phyloP scores from a whole-genome alignment of 768 basidiomycete genomes.

The Lactarius pseudohatsudake region DNA sequence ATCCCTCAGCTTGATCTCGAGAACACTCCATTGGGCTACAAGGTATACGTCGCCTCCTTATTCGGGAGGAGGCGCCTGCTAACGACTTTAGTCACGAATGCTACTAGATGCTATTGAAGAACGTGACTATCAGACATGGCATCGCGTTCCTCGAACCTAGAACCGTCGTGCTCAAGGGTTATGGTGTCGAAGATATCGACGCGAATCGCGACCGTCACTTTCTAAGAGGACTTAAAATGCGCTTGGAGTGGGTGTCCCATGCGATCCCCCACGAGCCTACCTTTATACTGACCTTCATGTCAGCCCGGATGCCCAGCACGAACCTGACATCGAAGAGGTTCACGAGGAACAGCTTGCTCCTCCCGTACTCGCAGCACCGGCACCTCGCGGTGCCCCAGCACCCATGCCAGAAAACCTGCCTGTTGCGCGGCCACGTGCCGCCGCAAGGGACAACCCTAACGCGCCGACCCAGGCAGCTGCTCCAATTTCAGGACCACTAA shows the following conservation, averaged over 20 bases:
- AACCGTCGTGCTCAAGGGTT: slow-evolving; percentile 59
- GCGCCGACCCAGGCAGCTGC: not conserved
- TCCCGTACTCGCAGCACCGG: slow-evolving; percentile 6
- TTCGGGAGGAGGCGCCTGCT: not conserved
- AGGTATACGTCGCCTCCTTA: slow-evolving; percentile 46
- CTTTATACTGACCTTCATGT: slow-evolving; percentile 6
- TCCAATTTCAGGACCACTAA: slow-evolving; percentile 5
- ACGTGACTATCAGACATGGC: slow-evolving; percentile 65
- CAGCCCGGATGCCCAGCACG: slow-evolving; percentile 21
- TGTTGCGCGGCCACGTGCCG: not conserved
- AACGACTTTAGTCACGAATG: slow-evolving; percentile 2
- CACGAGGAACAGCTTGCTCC: slow-evolving; percentile 3
- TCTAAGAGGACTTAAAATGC: slow-evolving; percentile 53
- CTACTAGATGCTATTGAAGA: slow-evolving; percentile 64
- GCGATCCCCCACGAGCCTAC: too few relatives aligned
- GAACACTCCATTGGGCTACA: slow-evolving; percentile 77
- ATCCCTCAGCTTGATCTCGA: slow-evolving; percentile 69
- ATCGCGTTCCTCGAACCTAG: slow-evolving; percentile 76
- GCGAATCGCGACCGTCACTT: slow-evolving; percentile 57
- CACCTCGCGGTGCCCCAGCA: not conserved
- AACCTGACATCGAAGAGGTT: slow-evolving; percentile 2
- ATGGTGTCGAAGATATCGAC: slow-evolving; percentile 66
- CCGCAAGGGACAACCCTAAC: not conserved
- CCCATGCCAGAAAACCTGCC: not conserved
- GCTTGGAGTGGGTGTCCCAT: slow-evolving; percentile 56